phyloP scores from a whole-genome alignment of 2,329 filamentous ascomycete genomes.

The Aspergillus brunneoviolaceus region DNA sequence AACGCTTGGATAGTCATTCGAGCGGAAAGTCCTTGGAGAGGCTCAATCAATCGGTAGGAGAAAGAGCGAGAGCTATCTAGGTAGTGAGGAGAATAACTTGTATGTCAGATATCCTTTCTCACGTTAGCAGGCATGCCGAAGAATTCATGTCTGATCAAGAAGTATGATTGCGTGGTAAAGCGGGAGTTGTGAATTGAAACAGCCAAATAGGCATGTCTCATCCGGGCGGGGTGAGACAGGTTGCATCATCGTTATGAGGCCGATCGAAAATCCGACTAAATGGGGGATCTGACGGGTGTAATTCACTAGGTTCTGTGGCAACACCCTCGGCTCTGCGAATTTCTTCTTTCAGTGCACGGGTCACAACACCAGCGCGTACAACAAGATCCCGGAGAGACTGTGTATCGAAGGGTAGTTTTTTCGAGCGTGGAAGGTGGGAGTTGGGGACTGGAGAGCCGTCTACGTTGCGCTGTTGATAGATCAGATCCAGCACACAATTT shows the following conservation, averaged over 20 bases:
- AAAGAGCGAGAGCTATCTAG: constrained; percentile 14
- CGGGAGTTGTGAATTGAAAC: constrained; percentile 10
- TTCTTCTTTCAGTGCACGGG: constrained; percentile 50
- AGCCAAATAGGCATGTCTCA: constrained; percentile 19
- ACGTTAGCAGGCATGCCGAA: not conserved
- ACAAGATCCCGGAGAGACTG: constrained; percentile 64
- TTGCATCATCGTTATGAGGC: constrained; percentile 35
- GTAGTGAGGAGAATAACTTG: constrained; percentile 4
- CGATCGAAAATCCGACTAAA: constrained; percentile 51
- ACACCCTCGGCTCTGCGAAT: constrained; percentile 52
- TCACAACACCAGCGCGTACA: constrained; percentile 49
- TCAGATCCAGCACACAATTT: constrained; percentile 61
- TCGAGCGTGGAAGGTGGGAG: constrained; percentile 29
- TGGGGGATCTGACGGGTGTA: constrained; percentile 41
- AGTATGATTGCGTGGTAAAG: constrained; percentile 14
- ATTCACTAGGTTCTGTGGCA: constrained; percentile 28
- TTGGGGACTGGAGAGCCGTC: constrained; percentile 27
- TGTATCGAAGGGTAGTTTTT: constrained; percentile 66
- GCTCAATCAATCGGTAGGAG: not conserved
- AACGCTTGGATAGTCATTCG: constrained; percentile 21
- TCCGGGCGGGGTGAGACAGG: constrained; percentile 26
- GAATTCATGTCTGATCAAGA: constrained; percentile 18
- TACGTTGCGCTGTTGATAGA: constrained; percentile 51
- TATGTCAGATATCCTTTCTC: no score
- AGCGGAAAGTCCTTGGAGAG: not conserved